Percentiles rank a stretch among this genome's conserved stretches.
Evolutionary conservation across 2,329 filamentous ascomycete species (phyloP).

Genomic region (Curvularia eragrostidis): DNA sequence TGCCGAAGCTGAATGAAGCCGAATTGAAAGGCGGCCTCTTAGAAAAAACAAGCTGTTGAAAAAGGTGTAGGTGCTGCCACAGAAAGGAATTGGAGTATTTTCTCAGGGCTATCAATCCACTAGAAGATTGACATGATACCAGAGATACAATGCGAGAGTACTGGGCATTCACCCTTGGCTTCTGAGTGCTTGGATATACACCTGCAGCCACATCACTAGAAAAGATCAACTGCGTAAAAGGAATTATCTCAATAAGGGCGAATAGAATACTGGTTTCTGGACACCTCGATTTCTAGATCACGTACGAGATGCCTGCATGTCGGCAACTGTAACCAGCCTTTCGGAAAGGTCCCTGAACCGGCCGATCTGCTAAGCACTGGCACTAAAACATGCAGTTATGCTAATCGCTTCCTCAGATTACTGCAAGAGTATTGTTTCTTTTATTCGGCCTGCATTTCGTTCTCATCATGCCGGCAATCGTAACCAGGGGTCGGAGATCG

Average conservation of each 20-base stretch:
- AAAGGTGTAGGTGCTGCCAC: background rate
- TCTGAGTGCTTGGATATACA: background rate
- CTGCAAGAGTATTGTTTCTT: background rate
- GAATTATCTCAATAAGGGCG: background rate
- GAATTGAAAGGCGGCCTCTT: too few relatives aligned
- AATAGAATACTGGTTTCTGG: background rate
- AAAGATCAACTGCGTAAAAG: background rate
- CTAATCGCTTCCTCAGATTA: background rate
- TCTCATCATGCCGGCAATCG: conserved; percentile 24
- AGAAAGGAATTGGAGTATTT: background rate
- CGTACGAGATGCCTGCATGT: background rate
- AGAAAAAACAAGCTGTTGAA: background rate
- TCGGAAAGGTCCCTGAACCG: background rate
- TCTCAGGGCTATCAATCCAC: background rate
- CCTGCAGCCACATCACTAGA: background rate
- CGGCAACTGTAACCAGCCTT: background rate
- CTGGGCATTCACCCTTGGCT: background rate
- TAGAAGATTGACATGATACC: background rate
- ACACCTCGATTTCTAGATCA: background rate
- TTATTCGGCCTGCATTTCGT: conserved; percentile 19
- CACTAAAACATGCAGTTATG: background rate
- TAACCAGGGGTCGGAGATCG: conserved; percentile 3
- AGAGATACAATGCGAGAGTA: background rate
- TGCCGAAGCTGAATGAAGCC: background rate
- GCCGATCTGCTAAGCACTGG: background rate